Conservation (phyloP, 208 protist genomes). For the Trypanosoma boissoni region DNA sequence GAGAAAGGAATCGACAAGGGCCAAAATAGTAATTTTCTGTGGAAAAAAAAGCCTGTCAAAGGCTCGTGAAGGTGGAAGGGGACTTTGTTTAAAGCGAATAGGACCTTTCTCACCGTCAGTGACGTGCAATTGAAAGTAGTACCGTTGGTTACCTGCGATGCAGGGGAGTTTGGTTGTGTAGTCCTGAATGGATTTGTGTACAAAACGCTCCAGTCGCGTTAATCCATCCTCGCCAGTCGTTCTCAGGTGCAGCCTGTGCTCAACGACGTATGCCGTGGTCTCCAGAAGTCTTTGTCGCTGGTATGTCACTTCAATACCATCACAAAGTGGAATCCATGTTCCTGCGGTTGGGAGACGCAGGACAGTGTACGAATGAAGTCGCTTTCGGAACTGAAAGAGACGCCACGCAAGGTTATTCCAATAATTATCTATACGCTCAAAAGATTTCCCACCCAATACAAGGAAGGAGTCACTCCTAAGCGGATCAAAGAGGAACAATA, state of each 20-base stretch:
- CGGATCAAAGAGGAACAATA: constrained; percentile 64
- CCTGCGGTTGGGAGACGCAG: constrained; percentile 38
- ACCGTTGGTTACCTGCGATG: constrained; percentile 10
- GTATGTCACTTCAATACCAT: constrained; percentile 51
- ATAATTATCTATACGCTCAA: constrained; percentile 14
- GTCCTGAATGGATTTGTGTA: constrained; percentile 32
- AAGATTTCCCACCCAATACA: constrained; percentile 12
- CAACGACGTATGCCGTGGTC: constrained; percentile 13
- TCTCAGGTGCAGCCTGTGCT: constrained; percentile 41
- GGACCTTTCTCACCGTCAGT: neutral
- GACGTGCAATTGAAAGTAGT: constrained; percentile 40
- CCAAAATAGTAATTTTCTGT: constrained; percentile 55
- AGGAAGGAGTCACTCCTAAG: constrained; percentile 25
- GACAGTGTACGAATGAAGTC: constrained; percentile 37
- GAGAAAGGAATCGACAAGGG: constrained; percentile 76
- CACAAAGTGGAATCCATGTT: constrained; percentile 32
- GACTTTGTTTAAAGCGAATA: constrained; percentile 47
- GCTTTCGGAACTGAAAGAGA: constrained; percentile 3
- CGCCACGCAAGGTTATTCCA: constrained; percentile 5
- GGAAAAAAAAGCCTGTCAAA: constrained; percentile 89
- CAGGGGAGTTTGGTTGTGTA: constrained; percentile 33
- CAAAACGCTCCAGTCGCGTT: constrained; percentile 39
- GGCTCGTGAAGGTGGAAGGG: constrained; percentile 44
- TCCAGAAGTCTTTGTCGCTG: constrained; percentile 24
- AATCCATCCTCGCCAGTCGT: constrained; percentile 22